phyloP scores from a whole-genome alignment of 495 filamentous ascomycete species.

The Aspergillus coremiiformis region DNA sequence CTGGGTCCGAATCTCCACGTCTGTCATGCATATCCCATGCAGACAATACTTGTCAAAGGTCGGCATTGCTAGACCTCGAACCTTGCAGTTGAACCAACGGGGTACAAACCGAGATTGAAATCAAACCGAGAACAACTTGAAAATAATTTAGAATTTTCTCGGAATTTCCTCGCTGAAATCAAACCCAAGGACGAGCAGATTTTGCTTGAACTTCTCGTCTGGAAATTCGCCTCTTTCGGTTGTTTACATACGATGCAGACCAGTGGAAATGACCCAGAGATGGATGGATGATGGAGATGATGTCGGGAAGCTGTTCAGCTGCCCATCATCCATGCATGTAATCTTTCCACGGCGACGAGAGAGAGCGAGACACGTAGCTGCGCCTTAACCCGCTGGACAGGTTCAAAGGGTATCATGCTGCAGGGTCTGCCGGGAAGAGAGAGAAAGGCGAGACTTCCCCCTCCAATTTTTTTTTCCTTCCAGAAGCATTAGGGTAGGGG shows the following conservation, averaged over 20 bases:
- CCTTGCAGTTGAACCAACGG: background rate
- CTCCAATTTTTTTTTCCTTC: background rate
- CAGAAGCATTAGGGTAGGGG: background rate
- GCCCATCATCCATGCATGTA: conserved; percentile 17
- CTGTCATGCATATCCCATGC: conserved; percentile 1
- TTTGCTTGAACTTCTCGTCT: background rate
- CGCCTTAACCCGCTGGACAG: conserved; percentile 7
- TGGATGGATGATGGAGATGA: background rate
- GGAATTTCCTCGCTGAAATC: too few relatives aligned
- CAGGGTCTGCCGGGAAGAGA: conserved; percentile 13
- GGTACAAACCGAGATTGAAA: background rate
- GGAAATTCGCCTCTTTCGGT: background rate
- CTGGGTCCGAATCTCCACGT: background rate
- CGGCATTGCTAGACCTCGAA: background rate
- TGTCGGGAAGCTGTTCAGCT: conserved; percentile 17
- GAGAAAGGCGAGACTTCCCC: background rate
- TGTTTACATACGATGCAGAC: background rate
- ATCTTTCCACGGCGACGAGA: conserved; percentile 16
- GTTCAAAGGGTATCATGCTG: conserved; percentile 12
- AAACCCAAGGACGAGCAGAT: too few relatives aligned
- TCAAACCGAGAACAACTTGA: background rate
- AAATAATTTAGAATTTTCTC: background rate
- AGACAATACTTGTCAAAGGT: background rate
- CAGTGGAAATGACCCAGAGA: background rate
- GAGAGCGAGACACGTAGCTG: conserved; percentile 21